Base-by-base conservation (phyloP, 2,329 filamentous ascomycete genomes). In the Alternaria burnsii region DNA sequence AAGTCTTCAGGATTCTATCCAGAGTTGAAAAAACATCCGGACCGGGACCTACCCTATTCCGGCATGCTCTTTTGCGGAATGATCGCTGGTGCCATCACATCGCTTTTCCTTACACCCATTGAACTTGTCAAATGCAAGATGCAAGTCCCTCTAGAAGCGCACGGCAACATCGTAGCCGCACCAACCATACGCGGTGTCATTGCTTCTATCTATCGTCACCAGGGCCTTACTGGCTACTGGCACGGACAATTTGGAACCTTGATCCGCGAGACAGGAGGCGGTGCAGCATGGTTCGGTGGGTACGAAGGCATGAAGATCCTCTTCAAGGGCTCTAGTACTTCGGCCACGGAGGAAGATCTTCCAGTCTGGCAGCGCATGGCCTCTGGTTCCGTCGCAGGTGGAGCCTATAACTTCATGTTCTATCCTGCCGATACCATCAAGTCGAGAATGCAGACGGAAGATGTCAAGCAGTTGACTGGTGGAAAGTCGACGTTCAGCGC, bases 41-140 rank as follows among this genome's bases (percentile, higher is more conserved):
- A 76, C 3, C 81, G 87, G 52, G 84, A 87, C 0, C 82, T 98
- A 1, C 89, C 93, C 0, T 86, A 97, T n/a, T 81, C 86, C 1
- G 90, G 89, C 1, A 84, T 98, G 16, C 87, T 92, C 77, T 81
- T 88, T 52, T 96, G 93, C 18, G 95, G 95, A 47, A 94, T 92
- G 50, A 90, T 92, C 59, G 91, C 94, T 1, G 95, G 95, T 34
- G 91, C 91, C 40, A 91, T 97, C 72, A 97, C 95, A 0, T 97
- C 93, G 0, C 85, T 97, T 48, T 88, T 97, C 32, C 87, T 99
- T 63, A 99, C 95, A 0, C 95, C 95, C 0, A 93, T 99, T 68
- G 95, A 99, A 81, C 87, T 99, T 53, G 91, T 99, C 76, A 99
- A 99, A 81, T 99, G 95, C 86, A 96, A 95, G 80, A 97, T 99